Conservation (phyloP, 78 protist species). For the Isochrysis galbana region DNA sequence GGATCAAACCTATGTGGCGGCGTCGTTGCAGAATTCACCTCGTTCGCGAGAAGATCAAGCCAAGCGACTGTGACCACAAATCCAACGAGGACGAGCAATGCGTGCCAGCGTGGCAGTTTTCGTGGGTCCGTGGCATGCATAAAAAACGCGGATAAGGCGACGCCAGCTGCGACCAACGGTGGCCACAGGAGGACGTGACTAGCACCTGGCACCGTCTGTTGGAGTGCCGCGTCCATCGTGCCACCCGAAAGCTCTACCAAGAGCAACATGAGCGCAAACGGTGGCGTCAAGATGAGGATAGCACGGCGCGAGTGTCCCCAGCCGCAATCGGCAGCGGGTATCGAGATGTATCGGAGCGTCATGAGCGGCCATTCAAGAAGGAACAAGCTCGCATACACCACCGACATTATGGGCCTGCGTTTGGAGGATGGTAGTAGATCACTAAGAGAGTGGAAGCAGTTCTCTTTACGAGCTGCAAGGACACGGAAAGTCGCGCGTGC, state of each 20-base stretch:
- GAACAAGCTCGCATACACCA: neutral
- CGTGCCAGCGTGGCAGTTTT: neutral
- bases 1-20: too few relatives aligned
- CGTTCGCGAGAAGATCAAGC: neutral
- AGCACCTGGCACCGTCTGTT: neutral
- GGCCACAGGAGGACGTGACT: neutral
- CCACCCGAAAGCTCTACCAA: neutral
- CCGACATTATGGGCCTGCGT: too few relatives aligned
- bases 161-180: neutral
- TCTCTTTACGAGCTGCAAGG: too few relatives aligned
- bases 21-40: too few relatives aligned
- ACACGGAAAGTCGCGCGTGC: too few relatives aligned
- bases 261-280: neutral
- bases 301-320: neutral
- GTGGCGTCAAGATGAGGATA: neutral
- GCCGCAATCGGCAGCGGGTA: neutral
- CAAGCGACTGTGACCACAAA: neutral
- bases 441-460: too few relatives aligned
- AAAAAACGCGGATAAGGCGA: neutral
- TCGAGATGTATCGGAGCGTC: neutral
- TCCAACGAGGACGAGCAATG: neutral
- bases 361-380: neutral
- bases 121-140: neutral
- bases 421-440: too few relatives aligned
- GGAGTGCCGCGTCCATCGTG: neutral